These are phyloP conservation scores for Stephanodiscus minutulus DNA, from an alignment of 108 stramenopile species.

Conservation along the genomic window DNA sequence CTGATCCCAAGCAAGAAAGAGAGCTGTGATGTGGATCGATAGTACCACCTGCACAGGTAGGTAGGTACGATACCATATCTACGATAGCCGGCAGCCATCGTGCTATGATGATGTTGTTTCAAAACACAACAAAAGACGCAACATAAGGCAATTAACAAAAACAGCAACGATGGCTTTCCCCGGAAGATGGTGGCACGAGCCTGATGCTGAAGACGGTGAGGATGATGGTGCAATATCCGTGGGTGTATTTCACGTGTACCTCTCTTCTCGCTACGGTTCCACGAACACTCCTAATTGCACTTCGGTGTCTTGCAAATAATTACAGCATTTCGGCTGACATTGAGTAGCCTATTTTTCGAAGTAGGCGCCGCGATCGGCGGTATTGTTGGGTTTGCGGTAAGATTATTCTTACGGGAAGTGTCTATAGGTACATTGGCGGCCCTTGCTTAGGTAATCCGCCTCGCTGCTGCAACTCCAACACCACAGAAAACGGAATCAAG, in stretches of 20 bases:
- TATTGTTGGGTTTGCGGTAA: conserved; percentile 49
- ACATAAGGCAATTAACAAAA: no score
- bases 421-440: neutral
- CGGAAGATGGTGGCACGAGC: conserved; percentile 48
- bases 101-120: no score
- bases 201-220: conserved; percentile 36
- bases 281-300: conserved; percentile 1
- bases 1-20: no score
- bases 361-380: conserved; percentile 57
- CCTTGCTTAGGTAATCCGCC: neutral
- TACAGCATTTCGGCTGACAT: conserved; percentile 52
- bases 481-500: conserved; percentile 55
- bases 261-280: neutral
- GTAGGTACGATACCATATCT: no score
- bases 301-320: conserved; percentile 7
- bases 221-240: neutral
- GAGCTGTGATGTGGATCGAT: no score
- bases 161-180: conserved; percentile 23
- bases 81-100: no score
- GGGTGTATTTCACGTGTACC: neutral
- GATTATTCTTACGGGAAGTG: neutral
- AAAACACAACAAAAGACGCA: no score
- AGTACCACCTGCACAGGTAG: no score
- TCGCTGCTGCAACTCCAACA: neutral
- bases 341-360: conserved; percentile 58